phyloP scores from a whole-genome alignment of 169 alveolate genomes.

The Plasmodium gaboni region DNA sequence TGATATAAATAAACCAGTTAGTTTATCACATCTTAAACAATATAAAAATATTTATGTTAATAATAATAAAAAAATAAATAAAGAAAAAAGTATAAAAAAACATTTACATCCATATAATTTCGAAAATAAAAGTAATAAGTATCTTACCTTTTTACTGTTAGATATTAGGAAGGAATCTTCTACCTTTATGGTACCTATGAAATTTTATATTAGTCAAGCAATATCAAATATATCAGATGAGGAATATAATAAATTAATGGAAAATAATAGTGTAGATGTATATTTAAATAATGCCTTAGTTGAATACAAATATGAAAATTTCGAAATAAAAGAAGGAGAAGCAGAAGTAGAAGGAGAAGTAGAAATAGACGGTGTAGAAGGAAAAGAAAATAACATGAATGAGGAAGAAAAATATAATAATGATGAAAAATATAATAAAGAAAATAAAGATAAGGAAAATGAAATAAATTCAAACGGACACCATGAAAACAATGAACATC shows the following conservation, averaged over 20 bases:
- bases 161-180: not conserved
- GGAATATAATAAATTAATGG: conserved; percentile 17
- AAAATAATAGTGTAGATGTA: conserved; percentile 23
- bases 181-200: conserved; percentile 12
- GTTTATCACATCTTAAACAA: not conserved
- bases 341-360: not conserved
- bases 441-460: not conserved
- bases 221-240: conserved; percentile 23
- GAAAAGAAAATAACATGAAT: not conserved
- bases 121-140: not conserved
- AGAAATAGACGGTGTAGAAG: not conserved
- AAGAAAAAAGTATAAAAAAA: conserved; percentile 3
- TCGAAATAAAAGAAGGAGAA: conserved; percentile 35
- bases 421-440: not conserved
- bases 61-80: not conserved
- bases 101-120: not conserved
- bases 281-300: conserved; percentile 16
- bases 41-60: not conserved
- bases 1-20: not conserved
- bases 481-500: not conserved
- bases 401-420: not conserved
- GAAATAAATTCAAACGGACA: not conserved
- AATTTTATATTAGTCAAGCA: conserved; percentile 12
- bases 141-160: not conserved
- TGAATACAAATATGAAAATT: conserved; percentile 32